Evolutionary conservation across 1,284 basidiomycete genomes (phyloP).

Genomic region (Marasmius tenuissimus): DNA sequence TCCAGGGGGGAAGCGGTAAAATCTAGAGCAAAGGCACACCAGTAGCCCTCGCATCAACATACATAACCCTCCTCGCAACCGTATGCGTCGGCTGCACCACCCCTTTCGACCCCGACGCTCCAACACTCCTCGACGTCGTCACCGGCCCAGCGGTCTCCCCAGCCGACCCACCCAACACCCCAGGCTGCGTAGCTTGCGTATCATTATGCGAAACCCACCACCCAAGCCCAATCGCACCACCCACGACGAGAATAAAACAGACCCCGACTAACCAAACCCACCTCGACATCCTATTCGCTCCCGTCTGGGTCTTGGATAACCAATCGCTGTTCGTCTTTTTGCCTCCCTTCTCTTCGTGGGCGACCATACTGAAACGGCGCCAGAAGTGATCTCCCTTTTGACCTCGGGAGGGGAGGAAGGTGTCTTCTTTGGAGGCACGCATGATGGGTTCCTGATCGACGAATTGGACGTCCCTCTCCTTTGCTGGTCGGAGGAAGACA

Average conservation of each 20-base stretch:
- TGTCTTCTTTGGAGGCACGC: slow-evolving; percentile 67
- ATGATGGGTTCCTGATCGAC: slow-evolving; percentile 53
- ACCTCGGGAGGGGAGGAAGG: slow-evolving; percentile 61
- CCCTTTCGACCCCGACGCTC: slow-evolving; percentile 11
- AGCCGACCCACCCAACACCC: neutral
- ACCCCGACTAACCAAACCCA: slow-evolving; percentile 72
- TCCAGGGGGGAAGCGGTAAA: too few relatives aligned
- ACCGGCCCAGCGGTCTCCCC: neutral
- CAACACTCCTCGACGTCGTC: slow-evolving; percentile 6
- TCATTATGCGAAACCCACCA: slow-evolving; percentile 23
- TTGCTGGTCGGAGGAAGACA: slow-evolving; percentile 65
- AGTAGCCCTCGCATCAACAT: too few relatives aligned
- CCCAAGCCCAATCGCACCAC: slow-evolving; percentile 56
- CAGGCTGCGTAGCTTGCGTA: neutral
- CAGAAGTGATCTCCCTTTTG: slow-evolving; percentile 81
- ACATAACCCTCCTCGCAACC: slow-evolving; percentile 32
- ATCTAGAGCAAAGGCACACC: too few relatives aligned
- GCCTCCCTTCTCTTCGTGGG: slow-evolving; percentile 55
- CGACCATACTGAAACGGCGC: slow-evolving; percentile 82
- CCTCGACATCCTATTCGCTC: slow-evolving; percentile 50
- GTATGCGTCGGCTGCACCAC: slow-evolving; percentile 47
- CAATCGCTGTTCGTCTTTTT: slow-evolving; percentile 65
- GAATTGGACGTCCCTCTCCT: slow-evolving; percentile 47
- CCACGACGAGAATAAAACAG: slow-evolving; percentile 54
- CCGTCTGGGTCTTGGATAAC: slow-evolving; percentile 61